phyloP scores from a whole-genome alignment of 176 grass and related monocot genomes.

The Hsuehochloa calcarea region DNA sequence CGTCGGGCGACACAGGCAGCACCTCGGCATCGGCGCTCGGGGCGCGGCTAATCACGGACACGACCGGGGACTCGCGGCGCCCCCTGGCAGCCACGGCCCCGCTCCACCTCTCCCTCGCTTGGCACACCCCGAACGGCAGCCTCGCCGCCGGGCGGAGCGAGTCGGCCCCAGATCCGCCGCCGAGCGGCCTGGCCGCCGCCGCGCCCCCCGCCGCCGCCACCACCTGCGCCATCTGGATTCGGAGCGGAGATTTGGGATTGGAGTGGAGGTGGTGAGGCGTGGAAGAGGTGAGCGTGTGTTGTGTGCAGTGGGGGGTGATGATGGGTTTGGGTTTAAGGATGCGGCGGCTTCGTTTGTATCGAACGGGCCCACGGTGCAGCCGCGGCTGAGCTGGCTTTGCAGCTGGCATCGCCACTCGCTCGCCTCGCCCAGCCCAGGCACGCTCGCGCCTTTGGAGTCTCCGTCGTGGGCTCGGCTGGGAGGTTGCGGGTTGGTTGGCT shows the following conservation, averaged over 20 bases:
- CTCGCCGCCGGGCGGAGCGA: slow-evolving; percentile 23
- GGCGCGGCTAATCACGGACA: slow-evolving; percentile 62
- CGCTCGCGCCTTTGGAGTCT: too few relatives aligned
- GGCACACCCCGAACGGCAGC: slow-evolving; percentile 27
- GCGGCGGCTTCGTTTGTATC: slow-evolving; percentile 45
- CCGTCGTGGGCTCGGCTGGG: too few relatives aligned
- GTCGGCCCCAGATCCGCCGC: slow-evolving; percentile 33
- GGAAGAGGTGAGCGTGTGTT: background rate
- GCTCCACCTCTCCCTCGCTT: slow-evolving; percentile 36
- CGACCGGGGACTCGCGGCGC: slow-evolving; percentile 40
- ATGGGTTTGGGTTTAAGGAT: slow-evolving; percentile 46
- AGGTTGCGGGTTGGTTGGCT: too few relatives aligned
- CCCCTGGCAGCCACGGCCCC: slow-evolving; percentile 21
- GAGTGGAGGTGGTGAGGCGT: background rate
- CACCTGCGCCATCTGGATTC: slow-evolving; percentile 64
- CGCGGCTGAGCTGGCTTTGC: slow-evolving; percentile 17
- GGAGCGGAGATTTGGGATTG: background rate
- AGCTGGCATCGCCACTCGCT: background rate
- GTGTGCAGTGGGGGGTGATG: background rate
- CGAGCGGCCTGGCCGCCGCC: slow-evolving; percentile 19
- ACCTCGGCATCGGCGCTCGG: slow-evolving; percentile 49
- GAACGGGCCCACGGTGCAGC: background rate
- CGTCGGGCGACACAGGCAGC: slow-evolving; percentile 65
- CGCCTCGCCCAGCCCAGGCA: background rate
- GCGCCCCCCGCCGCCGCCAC: slow-evolving; percentile 39